Evolutionary conservation across 2,329 filamentous ascomycete species (phyloP).

Genomic region (Tolypocladium inflatum): DNA sequence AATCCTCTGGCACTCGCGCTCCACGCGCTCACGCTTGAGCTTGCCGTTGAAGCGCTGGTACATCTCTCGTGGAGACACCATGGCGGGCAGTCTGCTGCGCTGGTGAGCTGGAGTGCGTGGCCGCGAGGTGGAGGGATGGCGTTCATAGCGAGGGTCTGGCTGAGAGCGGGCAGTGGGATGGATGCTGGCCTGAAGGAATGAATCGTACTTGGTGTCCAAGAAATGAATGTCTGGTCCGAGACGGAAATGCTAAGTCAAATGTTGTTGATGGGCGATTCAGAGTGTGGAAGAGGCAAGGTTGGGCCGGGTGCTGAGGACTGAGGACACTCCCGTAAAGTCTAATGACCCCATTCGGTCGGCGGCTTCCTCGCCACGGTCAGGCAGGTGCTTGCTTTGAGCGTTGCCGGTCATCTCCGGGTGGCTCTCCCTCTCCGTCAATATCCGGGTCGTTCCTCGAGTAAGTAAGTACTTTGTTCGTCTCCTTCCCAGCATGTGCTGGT

Average conservation of each 20-base stretch:
- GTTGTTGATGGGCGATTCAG: neutral
- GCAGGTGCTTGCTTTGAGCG: neutral
- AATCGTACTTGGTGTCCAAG: neutral
- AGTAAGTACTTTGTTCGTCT: neutral
- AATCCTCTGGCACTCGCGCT: neutral
- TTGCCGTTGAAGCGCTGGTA: neutral
- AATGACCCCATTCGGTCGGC: neutral
- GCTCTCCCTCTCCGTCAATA: neutral
- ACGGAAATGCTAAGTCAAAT: constrained; percentile 1
- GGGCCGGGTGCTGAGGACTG: neutral
- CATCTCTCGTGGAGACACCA: neutral
- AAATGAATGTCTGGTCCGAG: neutral
- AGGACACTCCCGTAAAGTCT: neutral
- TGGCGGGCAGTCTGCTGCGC: neutral
- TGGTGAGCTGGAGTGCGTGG: neutral
- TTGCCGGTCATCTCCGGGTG: neutral
- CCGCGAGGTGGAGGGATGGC: neutral
- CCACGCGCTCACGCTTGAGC: neutral
- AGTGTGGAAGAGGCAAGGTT: neutral
- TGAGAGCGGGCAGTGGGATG: neutral
- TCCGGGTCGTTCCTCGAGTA: neutral
- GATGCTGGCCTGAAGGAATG: neutral
- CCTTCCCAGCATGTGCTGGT: neutral
- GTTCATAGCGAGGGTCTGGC: neutral
- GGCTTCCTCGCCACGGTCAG: neutral